These are phyloP conservation scores for Coriaria nepalensis DNA, from an alignment of 306 rosid genomes.

Conservation along the genomic window DNA sequence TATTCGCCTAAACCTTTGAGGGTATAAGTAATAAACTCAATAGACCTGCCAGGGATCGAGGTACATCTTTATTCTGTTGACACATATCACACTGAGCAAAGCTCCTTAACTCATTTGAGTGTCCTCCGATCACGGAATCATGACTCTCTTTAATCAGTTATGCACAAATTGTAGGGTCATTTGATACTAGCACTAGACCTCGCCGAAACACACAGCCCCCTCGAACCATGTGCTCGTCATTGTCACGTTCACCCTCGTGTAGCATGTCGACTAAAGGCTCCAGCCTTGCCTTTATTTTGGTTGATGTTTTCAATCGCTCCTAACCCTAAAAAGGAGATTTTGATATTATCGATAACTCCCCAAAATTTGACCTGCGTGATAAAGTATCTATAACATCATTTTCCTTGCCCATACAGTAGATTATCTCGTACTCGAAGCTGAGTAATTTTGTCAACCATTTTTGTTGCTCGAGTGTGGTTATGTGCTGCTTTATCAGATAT, in stretches of 20 bases:
- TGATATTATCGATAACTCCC: not conserved
- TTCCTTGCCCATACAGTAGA: not conserved
- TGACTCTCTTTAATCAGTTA: not conserved
- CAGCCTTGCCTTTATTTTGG: not conserved
- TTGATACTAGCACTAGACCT: not conserved
- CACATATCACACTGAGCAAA: not conserved
- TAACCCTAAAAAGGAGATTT: no score
- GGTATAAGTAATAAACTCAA: not conserved
- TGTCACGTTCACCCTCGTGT: no score
- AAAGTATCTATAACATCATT: not conserved
- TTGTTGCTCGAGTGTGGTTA: not conserved
- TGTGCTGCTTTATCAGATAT: not conserved
- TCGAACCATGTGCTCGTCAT: not conserved
- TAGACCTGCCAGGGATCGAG: not conserved
- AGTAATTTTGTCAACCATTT: not conserved
- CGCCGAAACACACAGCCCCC: not conserved
- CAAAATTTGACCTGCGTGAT: not conserved
- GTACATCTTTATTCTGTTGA: not conserved
- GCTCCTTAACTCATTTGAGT: not conserved
- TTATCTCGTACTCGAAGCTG: not conserved
- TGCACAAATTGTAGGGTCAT: no score
- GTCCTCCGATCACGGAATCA: not conserved
- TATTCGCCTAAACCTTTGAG: not conserved
- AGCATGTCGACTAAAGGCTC: not conserved
- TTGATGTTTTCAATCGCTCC: no score